Percentiles rank a stretch among this genome's conserved stretches.
Conservation (phyloP, 2,329 filamentous ascomycete genomes). For the Metarhizium brunneum region DNA sequence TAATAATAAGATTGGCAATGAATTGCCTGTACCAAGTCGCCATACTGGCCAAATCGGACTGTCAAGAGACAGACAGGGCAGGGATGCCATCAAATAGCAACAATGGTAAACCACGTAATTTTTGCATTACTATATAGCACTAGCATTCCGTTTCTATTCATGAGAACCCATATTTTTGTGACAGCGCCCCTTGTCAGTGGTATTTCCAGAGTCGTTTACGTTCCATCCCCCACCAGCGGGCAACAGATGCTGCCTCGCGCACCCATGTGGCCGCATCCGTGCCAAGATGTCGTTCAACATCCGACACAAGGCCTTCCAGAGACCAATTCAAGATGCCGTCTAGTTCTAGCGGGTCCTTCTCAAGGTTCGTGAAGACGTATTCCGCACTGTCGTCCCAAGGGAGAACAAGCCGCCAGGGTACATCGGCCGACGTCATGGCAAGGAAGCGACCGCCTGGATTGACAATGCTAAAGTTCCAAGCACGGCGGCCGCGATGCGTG, state of each 20-base stretch:
- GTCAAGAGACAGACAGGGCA: too few species aligned
- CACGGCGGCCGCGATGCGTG: slow-evolving; percentile 9
- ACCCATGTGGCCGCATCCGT: slow-evolving; percentile 19
- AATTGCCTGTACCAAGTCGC: too few species aligned
- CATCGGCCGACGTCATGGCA: slow-evolving; percentile 11
- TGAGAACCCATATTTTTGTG: too few species aligned
- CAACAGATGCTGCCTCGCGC: slow-evolving; percentile 22
- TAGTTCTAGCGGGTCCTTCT: slow-evolving; percentile 18
- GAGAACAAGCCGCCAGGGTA: slow-evolving; percentile 15
- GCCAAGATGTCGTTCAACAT: slow-evolving; percentile 13
- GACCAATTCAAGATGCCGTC: slow-evolving; percentile 16
- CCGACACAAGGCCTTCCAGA: slow-evolving; percentile 10
- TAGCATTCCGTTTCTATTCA: too few species aligned
- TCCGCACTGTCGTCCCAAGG: slow-evolving; percentile 16
- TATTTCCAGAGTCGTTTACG: not conserved
- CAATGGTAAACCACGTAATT: too few species aligned
- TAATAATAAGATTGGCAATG: too few species aligned
- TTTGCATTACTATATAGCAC: too few species aligned
- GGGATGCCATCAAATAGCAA: too few species aligned
- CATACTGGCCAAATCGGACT: too few species aligned
- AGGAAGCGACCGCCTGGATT: slow-evolving; percentile 16
- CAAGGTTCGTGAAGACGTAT: slow-evolving; percentile 21
- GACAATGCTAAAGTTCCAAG: slow-evolving; percentile 17
- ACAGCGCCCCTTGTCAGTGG: too few species aligned
- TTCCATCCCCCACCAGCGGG: slow-evolving; percentile 19